Conservation (phyloP, 2,329 filamentous ascomycete genomes). For the Triangularia verruculosa region DNA sequence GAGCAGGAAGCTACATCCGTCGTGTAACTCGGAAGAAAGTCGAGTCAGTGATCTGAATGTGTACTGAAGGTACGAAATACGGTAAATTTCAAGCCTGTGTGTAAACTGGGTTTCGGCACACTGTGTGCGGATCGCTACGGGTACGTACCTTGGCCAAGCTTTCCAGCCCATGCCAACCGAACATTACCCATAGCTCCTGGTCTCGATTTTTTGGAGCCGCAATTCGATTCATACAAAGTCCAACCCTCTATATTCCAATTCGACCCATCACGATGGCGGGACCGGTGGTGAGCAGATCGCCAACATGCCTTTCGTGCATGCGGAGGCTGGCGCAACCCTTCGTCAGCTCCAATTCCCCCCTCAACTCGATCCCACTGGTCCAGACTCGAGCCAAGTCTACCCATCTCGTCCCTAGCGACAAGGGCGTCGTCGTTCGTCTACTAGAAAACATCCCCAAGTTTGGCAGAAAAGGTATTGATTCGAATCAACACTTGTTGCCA, state of each 20-base stretch:
- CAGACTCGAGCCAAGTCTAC: constrained; percentile 39
- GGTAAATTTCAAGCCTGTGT: too few species aligned
- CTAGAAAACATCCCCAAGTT: constrained; percentile 40
- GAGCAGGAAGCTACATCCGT: too few species aligned
- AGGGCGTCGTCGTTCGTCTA: constrained; percentile 44
- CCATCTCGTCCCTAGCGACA: constrained; percentile 36
- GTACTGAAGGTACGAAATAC: too few species aligned
- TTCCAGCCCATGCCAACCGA: not conserved
- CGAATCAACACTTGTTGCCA: not conserved
- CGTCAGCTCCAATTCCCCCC: constrained; percentile 14
- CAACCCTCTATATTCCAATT: constrained; percentile 3
- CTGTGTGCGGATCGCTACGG: not conserved
- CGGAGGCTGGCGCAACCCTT: constrained; percentile 27
- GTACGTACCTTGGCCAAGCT: not conserved
- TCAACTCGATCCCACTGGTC: constrained; percentile 28
- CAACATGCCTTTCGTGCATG: constrained; percentile 30
- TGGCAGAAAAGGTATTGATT: constrained; percentile 37
- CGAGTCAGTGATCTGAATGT: too few species aligned
- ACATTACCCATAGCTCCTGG: constrained; percentile 1
- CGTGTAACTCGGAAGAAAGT: too few species aligned
- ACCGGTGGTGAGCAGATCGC: constrained; percentile 24
- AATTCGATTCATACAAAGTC: constrained; percentile 1
- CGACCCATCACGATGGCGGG: constrained; percentile 23
- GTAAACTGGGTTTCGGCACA: too few species aligned
- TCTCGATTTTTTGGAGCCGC: constrained; percentile 17